Conservation (phyloP, 805 yeast species). For the Metschnikowia shivogae region DNA sequence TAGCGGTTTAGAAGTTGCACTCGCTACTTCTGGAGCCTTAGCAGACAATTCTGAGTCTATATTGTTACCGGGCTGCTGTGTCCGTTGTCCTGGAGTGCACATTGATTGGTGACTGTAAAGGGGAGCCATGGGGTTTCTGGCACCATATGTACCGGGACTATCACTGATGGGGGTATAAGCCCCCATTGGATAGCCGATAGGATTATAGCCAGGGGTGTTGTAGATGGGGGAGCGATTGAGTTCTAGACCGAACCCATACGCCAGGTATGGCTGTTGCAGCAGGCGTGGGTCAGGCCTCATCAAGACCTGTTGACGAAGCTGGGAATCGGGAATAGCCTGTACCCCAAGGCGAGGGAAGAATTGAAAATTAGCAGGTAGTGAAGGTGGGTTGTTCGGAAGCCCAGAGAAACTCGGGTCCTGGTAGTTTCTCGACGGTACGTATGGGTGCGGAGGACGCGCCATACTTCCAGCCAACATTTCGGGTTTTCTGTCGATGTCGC, state of each 20-base stretch:
- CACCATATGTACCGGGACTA: neutral
- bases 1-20: conserved; percentile 29
- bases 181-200: neutral
- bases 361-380: neutral
- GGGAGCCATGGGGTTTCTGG: neutral
- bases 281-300: neutral
- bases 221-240: neutral
- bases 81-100: no score
- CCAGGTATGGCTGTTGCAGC: conserved; percentile 2
- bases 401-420: neutral
- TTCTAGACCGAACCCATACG: neutral
- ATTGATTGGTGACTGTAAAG: no score
- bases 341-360: conserved; percentile 3
- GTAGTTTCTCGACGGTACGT: conserved; percentile 2
- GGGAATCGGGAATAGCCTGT: conserved; percentile 5
- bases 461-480: neutral
- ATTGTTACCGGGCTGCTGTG: neutral
- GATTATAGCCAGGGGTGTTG: neutral
- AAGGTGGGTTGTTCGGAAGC: neutral
- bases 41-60: neutral
- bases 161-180: neutral
- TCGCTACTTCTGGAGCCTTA: neutral
- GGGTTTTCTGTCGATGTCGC: neutral
- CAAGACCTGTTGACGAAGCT: conserved; percentile 3
- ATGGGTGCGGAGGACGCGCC: neutral